These are phyloP conservation scores for Yamadazyma paraphyllophila DNA, from an alignment of 805 yeast species.

Conservation along the genomic window DNA sequence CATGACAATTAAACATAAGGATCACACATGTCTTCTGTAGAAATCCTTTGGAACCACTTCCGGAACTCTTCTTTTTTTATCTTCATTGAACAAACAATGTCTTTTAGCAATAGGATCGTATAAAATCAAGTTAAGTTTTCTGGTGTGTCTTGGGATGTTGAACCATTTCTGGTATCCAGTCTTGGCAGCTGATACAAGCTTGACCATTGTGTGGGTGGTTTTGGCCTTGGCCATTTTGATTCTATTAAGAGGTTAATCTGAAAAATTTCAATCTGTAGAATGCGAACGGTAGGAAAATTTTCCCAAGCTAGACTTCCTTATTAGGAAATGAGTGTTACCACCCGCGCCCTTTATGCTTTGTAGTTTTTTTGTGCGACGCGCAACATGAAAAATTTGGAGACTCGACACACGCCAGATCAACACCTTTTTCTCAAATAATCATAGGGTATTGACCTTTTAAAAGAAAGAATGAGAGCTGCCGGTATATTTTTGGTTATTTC, in stretches of 20 bases:
- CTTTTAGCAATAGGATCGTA: slow-evolving; percentile 86
- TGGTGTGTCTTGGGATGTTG: slow-evolving; percentile 77
- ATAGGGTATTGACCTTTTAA: not conserved
- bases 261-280: slow-evolving; percentile 4
- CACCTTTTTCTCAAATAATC: not conserved
- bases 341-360: not conserved
- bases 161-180: slow-evolving; percentile 87
- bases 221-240: slow-evolving; percentile 52
- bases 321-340: not conserved
- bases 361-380: slow-evolving; percentile 9
- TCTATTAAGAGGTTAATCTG: not conserved
- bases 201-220: slow-evolving; percentile 77
- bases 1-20: not conserved
- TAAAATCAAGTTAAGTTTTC: slow-evolving; percentile 74
- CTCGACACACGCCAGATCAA: slow-evolving; percentile 10
- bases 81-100: slow-evolving; percentile 87
- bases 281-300: slow-evolving; percentile 3
- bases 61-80: slow-evolving; percentile 79
- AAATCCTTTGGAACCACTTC: slow-evolving; percentile 41
- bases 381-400: slow-evolving; percentile 11
- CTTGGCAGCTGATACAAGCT: slow-evolving; percentile 82
- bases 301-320: slow-evolving; percentile 7
- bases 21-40: slow-evolving; percentile 22
- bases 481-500: slow-evolving; percentile 8
- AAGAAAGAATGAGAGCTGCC: slow-evolving; percentile 8